These are phyloP conservation scores for Leccinum imitatum DNA, from an alignment of 768 basidiomycete genomes.

Conservation along the genomic window DNA sequence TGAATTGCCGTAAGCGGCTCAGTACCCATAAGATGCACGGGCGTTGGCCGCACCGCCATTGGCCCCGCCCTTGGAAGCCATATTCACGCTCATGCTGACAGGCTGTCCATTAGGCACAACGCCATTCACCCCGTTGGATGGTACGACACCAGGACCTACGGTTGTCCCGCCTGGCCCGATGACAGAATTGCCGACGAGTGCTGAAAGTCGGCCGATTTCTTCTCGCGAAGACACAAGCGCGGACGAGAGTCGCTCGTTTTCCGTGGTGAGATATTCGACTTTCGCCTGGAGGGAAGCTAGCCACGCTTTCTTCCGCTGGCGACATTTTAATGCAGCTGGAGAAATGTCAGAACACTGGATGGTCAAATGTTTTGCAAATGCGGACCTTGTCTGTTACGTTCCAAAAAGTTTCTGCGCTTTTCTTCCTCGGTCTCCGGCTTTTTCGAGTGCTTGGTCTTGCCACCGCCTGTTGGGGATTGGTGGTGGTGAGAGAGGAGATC, in stretches of 20 bases:
- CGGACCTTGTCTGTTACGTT: constrained; percentile 94
- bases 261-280: constrained; percentile 87
- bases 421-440: constrained; percentile 98
- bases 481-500: constrained; percentile 21
- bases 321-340: constrained; percentile 94
- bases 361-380: not conserved
- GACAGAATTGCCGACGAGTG: constrained; percentile 66
- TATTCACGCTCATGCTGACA: constrained; percentile 43
- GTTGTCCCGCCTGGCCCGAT: constrained; percentile 42
- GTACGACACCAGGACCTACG: constrained; percentile 31
- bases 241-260: constrained; percentile 90
- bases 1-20: constrained; percentile 8
- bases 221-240: constrained; percentile 88
- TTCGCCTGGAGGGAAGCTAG: constrained; percentile 88
- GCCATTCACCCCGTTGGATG: constrained; percentile 26
- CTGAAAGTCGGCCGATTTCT: constrained; percentile 82
- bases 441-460: constrained; percentile 42
- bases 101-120: constrained; percentile 35
- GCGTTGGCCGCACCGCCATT: constrained; percentile 30
- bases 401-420: constrained; percentile 94
- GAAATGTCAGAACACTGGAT: constrained; percentile 5
- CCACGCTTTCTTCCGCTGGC: constrained; percentile 99
- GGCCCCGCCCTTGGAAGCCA: constrained; percentile 37
- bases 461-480: constrained; percentile 11
- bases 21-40: constrained; percentile 44